phyloP scores from a whole-genome alignment of 148 eudicot genomes.

The Camellia japonica region DNA sequence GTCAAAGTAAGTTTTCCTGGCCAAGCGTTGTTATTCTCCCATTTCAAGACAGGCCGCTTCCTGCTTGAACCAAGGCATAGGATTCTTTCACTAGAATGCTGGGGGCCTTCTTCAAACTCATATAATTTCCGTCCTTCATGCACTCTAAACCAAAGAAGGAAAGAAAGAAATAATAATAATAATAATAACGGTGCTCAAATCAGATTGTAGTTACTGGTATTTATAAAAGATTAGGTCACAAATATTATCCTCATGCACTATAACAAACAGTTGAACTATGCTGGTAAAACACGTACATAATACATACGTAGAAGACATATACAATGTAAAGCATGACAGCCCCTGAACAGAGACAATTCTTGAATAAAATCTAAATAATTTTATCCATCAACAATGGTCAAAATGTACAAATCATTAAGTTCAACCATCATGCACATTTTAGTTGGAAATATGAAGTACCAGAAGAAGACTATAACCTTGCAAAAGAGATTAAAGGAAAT shows the following conservation, averaged over 20 bases:
- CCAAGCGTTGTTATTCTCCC: constrained; percentile 93
- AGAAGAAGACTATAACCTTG: constrained; percentile 2
- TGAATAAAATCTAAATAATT: background rate
- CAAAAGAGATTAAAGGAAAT: constrained; percentile 14
- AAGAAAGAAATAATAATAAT: background rate
- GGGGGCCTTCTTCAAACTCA: constrained; percentile 40
- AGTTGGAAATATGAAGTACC: background rate
- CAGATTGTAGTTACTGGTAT: background rate
- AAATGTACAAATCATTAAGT: background rate
- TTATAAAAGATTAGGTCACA: constrained; percentile 4
- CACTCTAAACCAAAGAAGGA: constrained; percentile 45
- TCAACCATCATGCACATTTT: background rate
- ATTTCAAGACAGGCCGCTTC: constrained; percentile 80
- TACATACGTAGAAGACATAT: background rate
- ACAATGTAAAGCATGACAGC: background rate
- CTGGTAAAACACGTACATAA: background rate
- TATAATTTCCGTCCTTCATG: constrained; percentile 73
- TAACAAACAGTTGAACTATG: background rate
- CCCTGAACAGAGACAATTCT: constrained; percentile 11
- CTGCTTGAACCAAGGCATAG: constrained; percentile 72
- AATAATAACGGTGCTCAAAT: background rate
- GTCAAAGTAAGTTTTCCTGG: constrained; percentile 91
- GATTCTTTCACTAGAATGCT: constrained; percentile 50
- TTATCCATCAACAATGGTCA: background rate
- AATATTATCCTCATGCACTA: background rate